These are phyloP conservation scores for Echria macrotheca DNA, from an alignment of 495 filamentous ascomycete genomes.

Conservation along the genomic window DNA sequence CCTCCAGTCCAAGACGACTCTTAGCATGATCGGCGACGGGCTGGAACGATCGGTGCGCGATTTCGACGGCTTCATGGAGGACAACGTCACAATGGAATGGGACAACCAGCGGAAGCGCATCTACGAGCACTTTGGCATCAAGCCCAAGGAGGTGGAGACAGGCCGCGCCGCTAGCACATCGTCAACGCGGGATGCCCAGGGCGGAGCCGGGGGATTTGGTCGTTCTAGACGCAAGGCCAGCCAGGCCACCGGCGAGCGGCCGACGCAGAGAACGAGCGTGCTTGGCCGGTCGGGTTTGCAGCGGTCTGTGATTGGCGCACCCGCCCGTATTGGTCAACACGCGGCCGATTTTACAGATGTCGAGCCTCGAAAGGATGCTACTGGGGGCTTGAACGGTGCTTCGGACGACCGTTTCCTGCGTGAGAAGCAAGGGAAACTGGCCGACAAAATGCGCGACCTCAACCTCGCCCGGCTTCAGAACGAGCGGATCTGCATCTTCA, in stretches of 20 bases:
- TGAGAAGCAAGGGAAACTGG: conserved; percentile 74
- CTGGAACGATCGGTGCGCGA: conserved; percentile 79
- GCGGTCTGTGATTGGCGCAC: conserved; percentile 78
- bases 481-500: conserved; percentile 60
- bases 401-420: conserved; percentile 65
- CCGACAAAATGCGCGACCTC: conserved; percentile 68
- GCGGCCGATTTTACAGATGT: conserved; percentile 63
- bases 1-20: conserved; percentile 81
- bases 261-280: conserved; percentile 47
- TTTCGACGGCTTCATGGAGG: conserved; percentile 88
- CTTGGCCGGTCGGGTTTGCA: conserved; percentile 69
- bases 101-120: conserved; percentile 86
- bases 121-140: conserved; percentile 93
- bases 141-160: conserved; percentile 49
- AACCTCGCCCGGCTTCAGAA: conserved; percentile 65
- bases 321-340: conserved; percentile 52
- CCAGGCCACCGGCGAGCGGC: conserved; percentile 33
- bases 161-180: conserved; percentile 31
- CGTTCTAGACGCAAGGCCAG: conserved; percentile 46
- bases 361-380: conserved; percentile 48
- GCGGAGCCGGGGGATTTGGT: conserved; percentile 41
- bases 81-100: conserved; percentile 93
- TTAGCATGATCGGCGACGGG: conserved; percentile 85
- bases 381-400: conserved; percentile 26
- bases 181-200: conserved; percentile 47